Percentiles rank a stretch among this genome's conserved stretches.
These are phyloP conservation scores for Metarhizium guizhouense DNA, from an alignment of 2,329 filamentous ascomycete species.

Conservation along the genomic window DNA sequence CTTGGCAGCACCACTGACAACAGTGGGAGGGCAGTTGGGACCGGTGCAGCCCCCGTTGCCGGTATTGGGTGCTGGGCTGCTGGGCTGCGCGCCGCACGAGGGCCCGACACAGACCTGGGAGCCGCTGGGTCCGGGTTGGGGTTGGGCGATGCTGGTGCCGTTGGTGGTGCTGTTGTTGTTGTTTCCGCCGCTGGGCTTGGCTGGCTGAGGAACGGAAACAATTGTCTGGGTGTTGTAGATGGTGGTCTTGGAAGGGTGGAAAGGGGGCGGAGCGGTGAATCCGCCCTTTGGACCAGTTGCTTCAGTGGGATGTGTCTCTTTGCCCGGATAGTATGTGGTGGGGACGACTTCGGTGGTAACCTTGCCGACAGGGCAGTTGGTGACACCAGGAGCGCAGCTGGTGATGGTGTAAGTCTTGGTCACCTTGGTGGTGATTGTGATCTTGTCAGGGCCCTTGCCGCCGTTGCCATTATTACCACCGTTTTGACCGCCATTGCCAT, in stretches of 20 bases:
- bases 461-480: too few species aligned
- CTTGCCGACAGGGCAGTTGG: too few species aligned
- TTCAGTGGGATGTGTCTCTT: too few species aligned
- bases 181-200: neutral
- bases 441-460: too few species aligned
- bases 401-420: too few species aligned
- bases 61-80: neutral
- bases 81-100: neutral
- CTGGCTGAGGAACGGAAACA: neutral
- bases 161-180: constrained; percentile 1
- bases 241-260: neutral
- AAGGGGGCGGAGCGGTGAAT: neutral
- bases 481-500: too few species aligned
- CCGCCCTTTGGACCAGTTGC: neutral
- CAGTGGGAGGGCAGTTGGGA: constrained; percentile 3
- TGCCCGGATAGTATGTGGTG: too few species aligned
- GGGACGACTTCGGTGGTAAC: neutral
- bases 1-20: constrained; percentile 11
- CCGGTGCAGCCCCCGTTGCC: constrained; percentile 7
- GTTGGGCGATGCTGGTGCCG: constrained; percentile 1
- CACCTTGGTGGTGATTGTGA: neutral
- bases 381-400: too few species aligned
- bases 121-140: neutral
- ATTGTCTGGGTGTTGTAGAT: neutral
- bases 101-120: constrained; percentile 1